Base-by-base conservation (phyloP, 768 basidiomycete species). In the Agrocybe chaxingu region DNA sequence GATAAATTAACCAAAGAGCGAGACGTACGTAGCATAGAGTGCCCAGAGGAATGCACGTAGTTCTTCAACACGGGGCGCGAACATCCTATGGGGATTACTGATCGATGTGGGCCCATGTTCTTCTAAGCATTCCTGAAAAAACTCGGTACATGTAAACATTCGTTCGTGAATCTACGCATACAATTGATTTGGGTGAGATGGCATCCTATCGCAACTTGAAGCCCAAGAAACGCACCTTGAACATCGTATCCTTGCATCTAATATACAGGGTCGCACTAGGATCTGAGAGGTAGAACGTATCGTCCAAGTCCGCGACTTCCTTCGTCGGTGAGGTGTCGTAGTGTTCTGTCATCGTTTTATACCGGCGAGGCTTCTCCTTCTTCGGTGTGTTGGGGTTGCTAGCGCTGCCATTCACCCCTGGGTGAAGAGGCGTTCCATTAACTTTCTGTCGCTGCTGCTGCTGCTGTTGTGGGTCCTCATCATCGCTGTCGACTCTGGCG, bases 21-120 rank as follows among this genome's bases (percentile, higher is more conserved):
- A 47, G 44, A 72, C 79, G 61, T 66, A 83, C 81, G 72, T 59
- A 0, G 76, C 73, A 56, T 81, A 75, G 41, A 80, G 58, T 3
- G 75, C 71, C 78, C 79, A 82, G 33, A 82, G 62, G 35, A 84
- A 68, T 3, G 77, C 78, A 8, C 76, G 68, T 54, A 76, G 79
- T 46, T 80, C 76, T 43, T 74, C 72, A 31, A 70, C 68, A 8
- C 71, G 70, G 33, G 75, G 68, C 5, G 70, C 69, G 37, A 70
- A 67, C 32, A 79, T 67, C n/a, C 63, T 59, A 33, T 79, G 68
- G 2, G 78, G 79, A n/a, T 71, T 69, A 12, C 55, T 51, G 42
- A 64, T 56, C 8, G 53, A 61, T 24, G 58, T 62, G 10, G 51
- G 34, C 11, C 57, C 55, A 34, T 32, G 38, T 29, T 48, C 35